Base-by-base conservation (phyloP, 2,329 filamentous ascomycete species). In the Ophioceras dolichostomum region DNA sequence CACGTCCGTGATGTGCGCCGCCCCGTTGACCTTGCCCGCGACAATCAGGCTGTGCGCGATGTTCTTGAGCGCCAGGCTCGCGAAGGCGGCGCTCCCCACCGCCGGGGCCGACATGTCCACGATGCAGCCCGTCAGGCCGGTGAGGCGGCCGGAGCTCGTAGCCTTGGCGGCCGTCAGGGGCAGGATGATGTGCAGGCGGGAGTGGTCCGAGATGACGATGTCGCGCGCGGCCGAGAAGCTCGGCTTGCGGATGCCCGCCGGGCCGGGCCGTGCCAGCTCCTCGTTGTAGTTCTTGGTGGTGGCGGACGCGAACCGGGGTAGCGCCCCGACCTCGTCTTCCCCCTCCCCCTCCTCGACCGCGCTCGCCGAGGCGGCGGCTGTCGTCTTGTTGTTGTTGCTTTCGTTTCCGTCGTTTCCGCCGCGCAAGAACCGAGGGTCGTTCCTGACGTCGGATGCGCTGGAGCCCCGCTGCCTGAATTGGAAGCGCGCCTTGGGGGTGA, bases 1-100 rank as follows among this genome's bases (percentile, higher is more conserved):
- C 1, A 94, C 62, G 1, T 68, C 71, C 0, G 89, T 96, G 36
- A 96, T 73, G 53, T 96, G 89, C 8, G 81, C 77, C 0, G 91
- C 76, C 0, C 91, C 91, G 29, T 71, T 67, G 5, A 95, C 82
- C 39, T 76, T 73, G 0, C 88, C 87, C 28, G 80, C 83, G 12
- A 95, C 63, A 19, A 98, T 65, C 14, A 96, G 62, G 35, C 79
- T 83, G 31, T 72, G 61, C 19, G 67, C 64, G 42, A 94, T 73
- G 46, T 80, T 69, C 48, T 81, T 84, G 40, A 94, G 62, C 14
- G 60, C 59, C 31, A 76, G 59, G 21, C 76, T 80, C 3, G 84
- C 79, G 48, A 93, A 91, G 1, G 81, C 75, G 17, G 67, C 64
- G 3, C 70, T 69, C 7, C 53, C 49, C 5, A 67, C 72, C 0